These are phyloP conservation scores for Arabidopsis hybrid DNA, from an alignment of 441 rosid species.

Conservation along the genomic window DNA sequence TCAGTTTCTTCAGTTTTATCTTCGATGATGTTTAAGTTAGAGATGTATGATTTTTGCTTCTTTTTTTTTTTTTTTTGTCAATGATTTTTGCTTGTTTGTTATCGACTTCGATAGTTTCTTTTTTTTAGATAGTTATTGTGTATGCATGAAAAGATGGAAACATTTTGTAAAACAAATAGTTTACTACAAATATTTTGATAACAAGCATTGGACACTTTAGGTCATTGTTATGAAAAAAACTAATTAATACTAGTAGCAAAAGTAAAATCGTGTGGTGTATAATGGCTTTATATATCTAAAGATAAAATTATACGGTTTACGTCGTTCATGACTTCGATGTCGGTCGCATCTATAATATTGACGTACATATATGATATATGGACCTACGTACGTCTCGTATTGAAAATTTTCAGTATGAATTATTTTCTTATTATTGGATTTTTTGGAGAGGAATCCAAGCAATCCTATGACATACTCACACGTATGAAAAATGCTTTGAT, in stretches of 20 bases:
- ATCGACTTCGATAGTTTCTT: background rate
- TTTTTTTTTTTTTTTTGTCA: too few relatives aligned
- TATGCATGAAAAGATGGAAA: constrained; percentile 18
- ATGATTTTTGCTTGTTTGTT: background rate
- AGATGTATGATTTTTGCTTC: background rate
- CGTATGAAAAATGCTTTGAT: background rate
- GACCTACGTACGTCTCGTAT: constrained; percentile 41
- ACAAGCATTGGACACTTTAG: constrained; percentile 1
- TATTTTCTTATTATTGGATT: constrained; percentile 8
- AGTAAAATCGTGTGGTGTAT: constrained; percentile 24
- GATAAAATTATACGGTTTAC: constrained; percentile 16
- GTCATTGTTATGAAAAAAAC: constrained; percentile 7
- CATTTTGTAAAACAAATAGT: background rate
- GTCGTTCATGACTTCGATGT: constrained; percentile 37
- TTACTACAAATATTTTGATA: background rate
- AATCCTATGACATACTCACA: constrained; percentile 20
- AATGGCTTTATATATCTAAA: constrained; percentile 26
- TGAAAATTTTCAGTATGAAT: background rate
- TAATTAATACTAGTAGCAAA: constrained; percentile 3
- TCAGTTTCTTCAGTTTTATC: background rate
- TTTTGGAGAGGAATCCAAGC: constrained; percentile 17
- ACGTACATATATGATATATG: constrained; percentile 9
- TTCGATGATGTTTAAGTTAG: background rate
- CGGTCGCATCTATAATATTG: constrained; percentile 37
- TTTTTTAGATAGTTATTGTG: background rate